Evolutionary conservation across 140 eudicot species (phyloP).

Genomic region (Eryngium alpinum): DNA sequence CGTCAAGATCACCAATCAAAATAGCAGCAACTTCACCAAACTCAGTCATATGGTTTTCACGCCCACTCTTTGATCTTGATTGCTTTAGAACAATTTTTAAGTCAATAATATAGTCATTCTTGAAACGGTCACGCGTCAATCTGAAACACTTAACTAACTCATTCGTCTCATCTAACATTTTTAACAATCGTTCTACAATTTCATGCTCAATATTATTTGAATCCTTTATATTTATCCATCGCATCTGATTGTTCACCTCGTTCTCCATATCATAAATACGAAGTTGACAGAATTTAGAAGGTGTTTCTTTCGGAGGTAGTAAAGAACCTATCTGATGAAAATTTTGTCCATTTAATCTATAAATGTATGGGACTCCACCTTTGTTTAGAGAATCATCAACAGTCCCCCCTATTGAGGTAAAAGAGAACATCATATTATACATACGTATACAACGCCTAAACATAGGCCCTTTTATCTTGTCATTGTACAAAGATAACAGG

Average conservation of each 20-base stretch:
- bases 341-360: no score
- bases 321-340: no score
- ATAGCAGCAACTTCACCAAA: neutral
- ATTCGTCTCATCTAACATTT: neutral
- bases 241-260: neutral
- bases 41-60: neutral
- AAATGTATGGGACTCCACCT: neutral
- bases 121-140: no score
- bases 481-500: no score
- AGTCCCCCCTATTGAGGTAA: neutral
- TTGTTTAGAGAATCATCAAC: neutral
- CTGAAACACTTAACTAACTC: no score
- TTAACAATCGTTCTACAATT: neutral
- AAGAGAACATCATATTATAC: neutral
- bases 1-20: neutral
- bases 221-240: neutral
- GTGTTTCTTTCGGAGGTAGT: no score
- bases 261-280: neutral
- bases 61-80: no score
- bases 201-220: neutral
- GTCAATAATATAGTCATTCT: no score
- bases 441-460: neutral
- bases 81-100: no score
- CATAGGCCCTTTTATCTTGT: neutral
- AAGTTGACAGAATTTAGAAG: no score